phyloP scores from a whole-genome alignment of 2,329 filamentous ascomycete genomes.

The Nemania serpens region DNA sequence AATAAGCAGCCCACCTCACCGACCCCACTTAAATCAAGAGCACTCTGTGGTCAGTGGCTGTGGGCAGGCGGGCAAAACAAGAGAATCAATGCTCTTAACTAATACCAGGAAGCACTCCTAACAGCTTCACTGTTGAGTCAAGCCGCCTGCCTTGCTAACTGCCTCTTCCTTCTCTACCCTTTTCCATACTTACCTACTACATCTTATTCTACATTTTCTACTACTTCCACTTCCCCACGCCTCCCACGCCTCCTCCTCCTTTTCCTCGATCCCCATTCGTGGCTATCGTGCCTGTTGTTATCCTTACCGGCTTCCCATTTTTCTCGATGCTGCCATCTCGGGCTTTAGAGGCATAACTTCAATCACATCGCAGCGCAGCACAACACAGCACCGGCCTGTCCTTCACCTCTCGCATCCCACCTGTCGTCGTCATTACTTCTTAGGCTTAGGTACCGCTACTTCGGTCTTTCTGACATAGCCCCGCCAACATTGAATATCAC shows the following conservation, averaged over 20 bases:
- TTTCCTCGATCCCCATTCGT: not conserved
- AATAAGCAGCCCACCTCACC: too few relatives aligned
- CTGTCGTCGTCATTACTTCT: constrained; percentile 25
- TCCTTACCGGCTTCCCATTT: constrained; percentile 4
- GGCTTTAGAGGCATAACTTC: constrained; percentile 5
- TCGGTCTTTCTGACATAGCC: constrained; percentile 13
- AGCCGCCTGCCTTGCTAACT: not conserved
- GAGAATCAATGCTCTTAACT: too few relatives aligned
- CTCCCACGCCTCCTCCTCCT: too few relatives aligned
- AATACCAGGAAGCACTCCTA: not conserved
- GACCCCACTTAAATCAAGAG: too few relatives aligned
- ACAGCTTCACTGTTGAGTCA: constrained; percentile 9
- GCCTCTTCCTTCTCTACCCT: constrained; percentile 12
- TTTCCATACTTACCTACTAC: too few relatives aligned
- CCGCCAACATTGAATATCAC: constrained; percentile 24
- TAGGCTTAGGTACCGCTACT: too few relatives aligned
- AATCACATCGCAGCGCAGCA: constrained; percentile 5
- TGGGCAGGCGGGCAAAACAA: too few relatives aligned
- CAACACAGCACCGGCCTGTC: not conserved
- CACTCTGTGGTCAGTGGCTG: too few relatives aligned
- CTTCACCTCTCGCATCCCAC: constrained; percentile 10
- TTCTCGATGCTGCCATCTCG: constrained; percentile 2
- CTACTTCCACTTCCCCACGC: not conserved
- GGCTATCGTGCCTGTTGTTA: not conserved
- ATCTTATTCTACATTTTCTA: too few relatives aligned